These are phyloP conservation scores for Vigna trinervia DNA, from an alignment of 306 rosid species.

Conservation along the genomic window DNA sequence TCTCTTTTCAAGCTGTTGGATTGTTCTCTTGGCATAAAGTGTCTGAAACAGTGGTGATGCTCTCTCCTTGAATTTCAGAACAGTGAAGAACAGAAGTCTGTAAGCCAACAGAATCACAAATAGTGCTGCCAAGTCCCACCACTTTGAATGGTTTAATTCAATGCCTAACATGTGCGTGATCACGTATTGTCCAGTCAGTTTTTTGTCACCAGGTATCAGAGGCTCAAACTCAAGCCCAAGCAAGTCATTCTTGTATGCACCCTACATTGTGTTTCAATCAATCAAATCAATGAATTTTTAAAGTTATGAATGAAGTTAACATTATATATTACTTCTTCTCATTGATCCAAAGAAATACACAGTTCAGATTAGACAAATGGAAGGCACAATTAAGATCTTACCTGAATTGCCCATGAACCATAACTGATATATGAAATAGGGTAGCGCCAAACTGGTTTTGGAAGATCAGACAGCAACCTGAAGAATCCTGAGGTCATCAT, in stretches of 20 bases:
- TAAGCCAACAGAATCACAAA: slow-evolving; percentile 46
- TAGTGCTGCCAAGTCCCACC: slow-evolving; percentile 69
- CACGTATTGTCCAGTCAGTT: slow-evolving; percentile 53
- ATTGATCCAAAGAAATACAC: too few species aligned
- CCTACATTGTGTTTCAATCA: slow-evolving; percentile 42
- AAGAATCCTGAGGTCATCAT: slow-evolving; percentile 91
- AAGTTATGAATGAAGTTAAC: too few species aligned
- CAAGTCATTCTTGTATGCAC: slow-evolving; percentile 71
- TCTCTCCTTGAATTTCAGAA: slow-evolving; percentile 59
- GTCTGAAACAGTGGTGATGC: slow-evolving; percentile 53
- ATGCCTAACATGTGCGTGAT: slow-evolving; percentile 58
- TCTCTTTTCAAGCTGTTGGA: slow-evolving; percentile 56
- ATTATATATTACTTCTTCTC: too few species aligned
- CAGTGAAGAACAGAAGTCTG: slow-evolving; percentile 49
- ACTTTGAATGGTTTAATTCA: slow-evolving; percentile 58
- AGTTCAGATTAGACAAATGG: too few species aligned
- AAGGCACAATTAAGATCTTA: background rate
- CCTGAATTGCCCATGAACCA: slow-evolving; percentile 73
- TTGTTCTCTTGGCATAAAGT: slow-evolving; percentile 53
- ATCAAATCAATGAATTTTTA: too few species aligned
- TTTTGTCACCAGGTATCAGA: slow-evolving; percentile 53
- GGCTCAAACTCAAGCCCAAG: slow-evolving; percentile 74
- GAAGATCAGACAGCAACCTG: slow-evolving; percentile 68
- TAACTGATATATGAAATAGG: slow-evolving; percentile 70
- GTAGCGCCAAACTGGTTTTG: slow-evolving; percentile 75